A percentile compares a stretch with the other conserved stretches of the same genome.
Evolutionary conservation across 225 moss, liverwort and hornwort genomes (phyloP).

Genomic region (Straminergon stramineum): DNA sequence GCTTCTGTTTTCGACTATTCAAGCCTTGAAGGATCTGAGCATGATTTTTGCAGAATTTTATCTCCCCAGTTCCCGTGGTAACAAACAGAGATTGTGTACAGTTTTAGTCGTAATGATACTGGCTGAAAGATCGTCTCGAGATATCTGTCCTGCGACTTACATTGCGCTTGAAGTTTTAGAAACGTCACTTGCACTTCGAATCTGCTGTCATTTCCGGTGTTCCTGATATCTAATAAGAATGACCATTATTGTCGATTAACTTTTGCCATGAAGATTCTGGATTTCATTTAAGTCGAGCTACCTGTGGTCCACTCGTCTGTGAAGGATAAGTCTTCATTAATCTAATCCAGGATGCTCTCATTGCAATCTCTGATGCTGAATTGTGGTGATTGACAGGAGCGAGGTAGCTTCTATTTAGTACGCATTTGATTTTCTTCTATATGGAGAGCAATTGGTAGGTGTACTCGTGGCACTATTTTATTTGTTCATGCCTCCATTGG

Average conservation of each 20-base stretch:
- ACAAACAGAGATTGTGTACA: not conserved
- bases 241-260: not conserved
- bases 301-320: not conserved
- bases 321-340: not conserved
- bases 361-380: not conserved
- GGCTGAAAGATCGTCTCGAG: not conserved
- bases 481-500: not conserved
- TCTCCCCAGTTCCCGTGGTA: no score
- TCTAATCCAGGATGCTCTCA: not conserved
- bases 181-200: not conserved
- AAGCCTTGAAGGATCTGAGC: not conserved
- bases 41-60: not conserved
- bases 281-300: not conserved
- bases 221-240: not conserved
- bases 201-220: not conserved
- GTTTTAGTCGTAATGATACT: not conserved
- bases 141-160: not conserved
- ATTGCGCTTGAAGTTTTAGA: not conserved
- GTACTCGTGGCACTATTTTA: not conserved
- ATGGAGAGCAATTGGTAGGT: not conserved
- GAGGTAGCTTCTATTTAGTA: not conserved
- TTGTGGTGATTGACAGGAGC: slow-evolving; percentile 1
- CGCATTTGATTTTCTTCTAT: not conserved
- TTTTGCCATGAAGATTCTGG: not conserved
- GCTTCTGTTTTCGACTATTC: not conserved